Conservation (phyloP, 1,139 yeast species). For the Scheffersomyces stambukii region DNA sequence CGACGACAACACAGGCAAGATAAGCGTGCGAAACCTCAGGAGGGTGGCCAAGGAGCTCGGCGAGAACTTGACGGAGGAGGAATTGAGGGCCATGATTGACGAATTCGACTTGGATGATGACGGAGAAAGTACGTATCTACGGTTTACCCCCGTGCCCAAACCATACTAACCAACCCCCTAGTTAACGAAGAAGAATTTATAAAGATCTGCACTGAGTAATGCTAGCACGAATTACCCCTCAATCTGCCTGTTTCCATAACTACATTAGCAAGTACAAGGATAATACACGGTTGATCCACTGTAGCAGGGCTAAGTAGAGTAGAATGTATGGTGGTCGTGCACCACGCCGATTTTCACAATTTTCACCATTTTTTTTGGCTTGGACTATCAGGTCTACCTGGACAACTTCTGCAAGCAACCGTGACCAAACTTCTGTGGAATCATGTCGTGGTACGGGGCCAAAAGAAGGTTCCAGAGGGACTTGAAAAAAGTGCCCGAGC, state of each 20-base stretch:
- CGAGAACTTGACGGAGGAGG: conserved; percentile 89
- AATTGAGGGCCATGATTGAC: conserved; percentile 93
- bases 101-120: conserved; percentile 97
- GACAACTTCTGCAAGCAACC: no score
- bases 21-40: conserved; percentile 74
- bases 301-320: no score
- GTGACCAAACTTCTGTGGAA: no score
- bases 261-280: no score
- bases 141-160: neutral
- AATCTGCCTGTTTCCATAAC: no score
- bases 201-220: conserved; percentile 76
- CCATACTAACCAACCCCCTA: conserved; percentile 9
- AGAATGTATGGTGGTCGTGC: conserved; percentile 4
- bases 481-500: conserved; percentile 28
- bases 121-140: conserved; percentile 63
- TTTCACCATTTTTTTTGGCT: conserved; percentile 3
- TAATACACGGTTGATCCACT: no score
- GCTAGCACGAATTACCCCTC: no score
- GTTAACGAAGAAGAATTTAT: conserved; percentile 90
- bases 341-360: neutral
- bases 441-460: conserved; percentile 37
- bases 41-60: conserved; percentile 92
- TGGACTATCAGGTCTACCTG: no score
- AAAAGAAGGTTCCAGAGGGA: conserved; percentile 37
- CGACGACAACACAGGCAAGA: conserved; percentile 84